Base-by-base conservation (phyloP, 768 basidiomycete genomes). In the Agaricus sinodeliciosus region DNA sequence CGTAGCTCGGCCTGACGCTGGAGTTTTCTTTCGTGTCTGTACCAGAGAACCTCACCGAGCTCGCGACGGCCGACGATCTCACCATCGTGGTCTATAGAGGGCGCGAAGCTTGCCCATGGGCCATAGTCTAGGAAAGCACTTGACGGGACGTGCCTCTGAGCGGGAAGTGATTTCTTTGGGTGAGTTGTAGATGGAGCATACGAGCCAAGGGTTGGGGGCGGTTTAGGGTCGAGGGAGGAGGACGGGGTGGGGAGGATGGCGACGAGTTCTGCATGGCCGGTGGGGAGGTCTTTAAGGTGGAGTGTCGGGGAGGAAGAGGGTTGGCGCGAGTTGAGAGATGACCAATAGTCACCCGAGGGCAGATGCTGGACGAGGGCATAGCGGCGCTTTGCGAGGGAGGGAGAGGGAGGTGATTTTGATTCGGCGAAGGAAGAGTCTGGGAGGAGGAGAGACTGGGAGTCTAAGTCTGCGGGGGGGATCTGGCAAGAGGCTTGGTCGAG, bases 51-150 rank as follows among this genome's bases (percentile, higher is more conserved):
- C 62, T 87, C 79, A 12, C 80, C 82, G 51, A 91, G 72, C 47
- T 77, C 72, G 1, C 70, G 65, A 50, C 80, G 73, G 3, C 88
- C 88, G 5, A 90, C 68, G 60, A 87, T 79, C 45, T 79, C 76
- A n/a, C 83, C 83, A 54, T 87, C 84, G 57, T 88, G 85, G 55
- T 89, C 86, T 63, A 87, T 91, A 9, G 75, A 70, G 1, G 90
- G 90, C 0, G 90, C 89, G 66, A 92, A 92, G 61, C 79, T 84
- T 6, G 87, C 68, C 60, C 74, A 85, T 11, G 76, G 74, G 0
- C 90, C 90, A 60, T 92, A 92, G 65, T 93, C 86, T 6, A 93
- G 71, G 62, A 91, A 91, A 0, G 74, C 66, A 49, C 86, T 87
- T 25, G 81, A 74, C 41, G 80, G 77, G 35, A 90, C 65, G 22